phyloP scores from a whole-genome alignment of 2,329 filamentous ascomycete species.

The Camillea tinctor region DNA sequence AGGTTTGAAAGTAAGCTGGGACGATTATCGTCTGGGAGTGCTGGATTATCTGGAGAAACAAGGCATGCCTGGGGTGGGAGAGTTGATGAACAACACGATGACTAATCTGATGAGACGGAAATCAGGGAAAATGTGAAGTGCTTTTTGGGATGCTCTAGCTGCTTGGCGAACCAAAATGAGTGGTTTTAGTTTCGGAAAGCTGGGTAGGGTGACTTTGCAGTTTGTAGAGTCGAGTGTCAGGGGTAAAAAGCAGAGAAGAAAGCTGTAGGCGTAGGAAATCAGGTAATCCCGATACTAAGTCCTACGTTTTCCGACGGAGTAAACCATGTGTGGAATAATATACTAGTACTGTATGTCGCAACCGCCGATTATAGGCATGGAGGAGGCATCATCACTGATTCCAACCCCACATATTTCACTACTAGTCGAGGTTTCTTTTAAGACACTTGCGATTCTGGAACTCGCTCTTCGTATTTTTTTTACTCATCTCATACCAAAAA shows the following conservation, averaged over 20 bases:
- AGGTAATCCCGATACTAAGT: too few species aligned
- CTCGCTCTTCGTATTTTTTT: too few species aligned
- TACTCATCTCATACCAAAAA: neutral
- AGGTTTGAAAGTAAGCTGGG: constrained; percentile 67
- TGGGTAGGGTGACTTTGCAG: neutral
- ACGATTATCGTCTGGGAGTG: constrained; percentile 72
- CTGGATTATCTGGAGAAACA: constrained; percentile 64
- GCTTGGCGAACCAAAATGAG: neutral
- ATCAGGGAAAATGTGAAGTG: constrained; percentile 21
- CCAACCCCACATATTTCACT: neutral
- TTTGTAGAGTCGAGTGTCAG: neutral
- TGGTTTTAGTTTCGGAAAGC: neutral
- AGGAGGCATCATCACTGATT: neutral
- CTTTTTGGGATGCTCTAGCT: neutral
- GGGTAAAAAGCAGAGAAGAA: neutral
- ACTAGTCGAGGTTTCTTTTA: neutral
- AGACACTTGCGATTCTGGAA: too few species aligned
- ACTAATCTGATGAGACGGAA: constrained; percentile 62
- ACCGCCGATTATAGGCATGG: neutral
- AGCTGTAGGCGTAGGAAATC: neutral
- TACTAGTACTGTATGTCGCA: neutral
- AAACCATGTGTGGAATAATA: neutral
- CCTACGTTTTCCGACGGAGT: neutral
- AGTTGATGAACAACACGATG: constrained; percentile 79
- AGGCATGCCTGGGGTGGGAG: constrained; percentile 64